Evolutionary conservation across 1,284 basidiomycete species (phyloP), one percentile per base, ranked within the genome.

Genomic region (Marasmius oreades): DNA sequence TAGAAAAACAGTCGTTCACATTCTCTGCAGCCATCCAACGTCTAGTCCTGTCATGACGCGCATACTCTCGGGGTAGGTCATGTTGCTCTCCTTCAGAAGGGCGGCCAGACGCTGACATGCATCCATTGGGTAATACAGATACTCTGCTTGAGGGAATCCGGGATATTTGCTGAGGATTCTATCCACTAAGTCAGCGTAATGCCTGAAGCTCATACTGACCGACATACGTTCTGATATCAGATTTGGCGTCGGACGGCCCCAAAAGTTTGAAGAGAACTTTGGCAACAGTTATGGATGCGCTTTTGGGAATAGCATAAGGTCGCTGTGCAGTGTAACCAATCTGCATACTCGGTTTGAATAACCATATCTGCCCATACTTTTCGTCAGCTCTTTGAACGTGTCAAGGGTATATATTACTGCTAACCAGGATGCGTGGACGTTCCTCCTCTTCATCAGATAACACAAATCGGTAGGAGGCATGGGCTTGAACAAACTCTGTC

Each of bases 381-480:
- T 36, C 8, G 59, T 33, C 48, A 53, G 51, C 12, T 60, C 31
- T 2, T 11, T 7, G 44, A 51, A 4, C 31, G n/a, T 31, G 0
- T 7, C 54, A 18, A 14, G 34, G 42, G 1, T 43, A 51, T n/a
- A 26, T 31, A 20, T 52, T 31, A 39, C 2, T 14, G 72, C 88
- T 58, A 56, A 93, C 90, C 59, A 94, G 73, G n/a, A 95, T 78
- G 50, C 89, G 77, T 5, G 88, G 84, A 33, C 77, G 79, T 59
- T 92, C 88, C 20, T 87, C 84, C 65, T 92, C 90, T 63, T 93
- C 92, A 59, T 95, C 93, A 8, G 84, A 75, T 44, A 96, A 74
- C 46, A 93, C 79, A 65, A 96, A 95, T 6, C 93, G 86, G 70
- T 95, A 92, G 0, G 90, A 88, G 2, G 93, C 93, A 67, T 95